These are phyloP conservation scores for Camillea tinctor DNA, from an alignment of 2,329 filamentous ascomycete genomes.

Conservation along the genomic window DNA sequence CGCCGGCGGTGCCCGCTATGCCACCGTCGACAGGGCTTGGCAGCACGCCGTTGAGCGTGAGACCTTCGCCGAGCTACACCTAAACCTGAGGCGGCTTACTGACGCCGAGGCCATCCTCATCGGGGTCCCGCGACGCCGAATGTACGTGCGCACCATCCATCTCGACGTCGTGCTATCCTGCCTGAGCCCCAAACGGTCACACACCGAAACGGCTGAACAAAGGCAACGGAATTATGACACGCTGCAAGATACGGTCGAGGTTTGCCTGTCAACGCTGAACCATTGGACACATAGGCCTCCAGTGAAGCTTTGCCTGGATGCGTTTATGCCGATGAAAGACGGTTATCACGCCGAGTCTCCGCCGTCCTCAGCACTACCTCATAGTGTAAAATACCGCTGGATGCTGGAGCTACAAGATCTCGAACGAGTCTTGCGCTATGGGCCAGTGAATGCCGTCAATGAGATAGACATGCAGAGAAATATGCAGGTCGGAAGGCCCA, in stretches of 20 bases:
- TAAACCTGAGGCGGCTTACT: neutral
- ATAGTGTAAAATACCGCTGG: neutral
- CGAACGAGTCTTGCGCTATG: neutral
- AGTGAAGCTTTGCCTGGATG: neutral
- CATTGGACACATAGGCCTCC: constrained; percentile 1
- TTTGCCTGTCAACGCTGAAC: neutral
- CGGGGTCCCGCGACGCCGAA: constrained; percentile 2
- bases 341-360: neutral
- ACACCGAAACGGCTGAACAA: no score
- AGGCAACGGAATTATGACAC: constrained; percentile 1
- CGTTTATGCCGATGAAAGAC: neutral
- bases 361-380: neutral
- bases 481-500: neutral
- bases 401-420: neutral
- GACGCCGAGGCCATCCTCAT: neutral
- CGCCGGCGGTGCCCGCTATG: neutral
- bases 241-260: neutral
- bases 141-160: constrained; percentile 1
- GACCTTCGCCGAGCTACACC: constrained; percentile 3
- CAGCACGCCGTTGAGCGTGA: neutral
- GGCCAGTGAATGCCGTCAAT: neutral
- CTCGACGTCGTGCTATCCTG: neutral
- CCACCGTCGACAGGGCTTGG: neutral
- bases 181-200: no score
- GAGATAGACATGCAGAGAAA: neutral